Conservation (phyloP, 2,329 filamentous ascomycete genomes). For the Seiridium unicorne region DNA sequence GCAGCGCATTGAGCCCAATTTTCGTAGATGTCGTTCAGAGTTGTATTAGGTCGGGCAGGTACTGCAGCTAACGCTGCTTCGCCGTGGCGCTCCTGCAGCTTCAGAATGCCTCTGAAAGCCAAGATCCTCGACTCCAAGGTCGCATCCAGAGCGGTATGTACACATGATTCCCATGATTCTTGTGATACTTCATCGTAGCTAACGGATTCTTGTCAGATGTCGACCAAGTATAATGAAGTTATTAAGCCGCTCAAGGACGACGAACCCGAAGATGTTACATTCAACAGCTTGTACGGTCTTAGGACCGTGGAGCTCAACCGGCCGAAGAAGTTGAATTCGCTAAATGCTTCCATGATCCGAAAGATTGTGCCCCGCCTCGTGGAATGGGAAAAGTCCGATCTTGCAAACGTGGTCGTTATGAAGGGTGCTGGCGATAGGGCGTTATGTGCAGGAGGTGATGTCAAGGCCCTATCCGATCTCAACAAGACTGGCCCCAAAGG, state of each 20-base stretch:
- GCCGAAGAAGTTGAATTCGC: slow-evolving; percentile 85
- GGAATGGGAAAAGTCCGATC: slow-evolving; percentile 93
- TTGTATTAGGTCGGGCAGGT: slow-evolving; percentile 52
- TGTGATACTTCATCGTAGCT: not conserved
- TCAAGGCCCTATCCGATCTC: slow-evolving; percentile 71
- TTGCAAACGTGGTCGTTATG: slow-evolving; percentile 90
- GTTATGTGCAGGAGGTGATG: slow-evolving; percentile 93
- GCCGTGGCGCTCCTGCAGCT: slow-evolving; percentile 38
- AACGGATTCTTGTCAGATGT: slow-evolving; percentile 29
- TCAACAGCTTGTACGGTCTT: slow-evolving; percentile 84
- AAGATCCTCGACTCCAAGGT: slow-evolving; percentile 65
- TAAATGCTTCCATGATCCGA: slow-evolving; percentile 90
- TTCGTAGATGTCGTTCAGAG: slow-evolving; percentile 57
- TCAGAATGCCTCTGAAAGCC: slow-evolving; percentile 76
- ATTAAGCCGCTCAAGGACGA: slow-evolving; percentile 64
- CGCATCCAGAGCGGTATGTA: slow-evolving; percentile 37
- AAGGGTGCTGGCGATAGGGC: slow-evolving; percentile 84
- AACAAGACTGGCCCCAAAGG: slow-evolving; percentile 70
- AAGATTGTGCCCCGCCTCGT: slow-evolving; percentile 88
- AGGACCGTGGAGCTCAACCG: slow-evolving; percentile 93
- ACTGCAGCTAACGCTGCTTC: slow-evolving; percentile 44
- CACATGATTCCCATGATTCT: not conserved
- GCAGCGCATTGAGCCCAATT: slow-evolving; percentile 34
- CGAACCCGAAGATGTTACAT: slow-evolving; percentile 87
- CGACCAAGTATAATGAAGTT: slow-evolving; percentile 25